Percentiles rank a stretch among this genome's conserved stretches.
These are phyloP conservation scores for Shiraia sp. DNA, from an alignment of 2,329 filamentous ascomycete species.

Conservation along the genomic window DNA sequence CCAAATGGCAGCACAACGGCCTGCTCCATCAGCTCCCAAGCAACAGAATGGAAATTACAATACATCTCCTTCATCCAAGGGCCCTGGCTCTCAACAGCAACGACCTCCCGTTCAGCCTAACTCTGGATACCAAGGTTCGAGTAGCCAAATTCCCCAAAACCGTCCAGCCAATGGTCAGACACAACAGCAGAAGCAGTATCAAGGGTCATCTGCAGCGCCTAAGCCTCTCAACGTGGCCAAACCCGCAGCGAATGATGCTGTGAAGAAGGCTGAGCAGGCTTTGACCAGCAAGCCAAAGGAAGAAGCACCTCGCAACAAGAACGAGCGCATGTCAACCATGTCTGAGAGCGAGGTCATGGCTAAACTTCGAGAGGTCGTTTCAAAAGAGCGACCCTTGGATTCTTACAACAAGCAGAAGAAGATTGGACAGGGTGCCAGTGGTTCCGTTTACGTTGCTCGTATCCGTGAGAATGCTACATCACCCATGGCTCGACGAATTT, in stretches of 20 bases:
- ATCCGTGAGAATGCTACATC: conserved; percentile 88
- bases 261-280: conserved; percentile 88
- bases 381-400: conserved; percentile 89
- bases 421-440: conserved; percentile 97
- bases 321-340: conserved; percentile 98
- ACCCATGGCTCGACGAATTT: conserved; percentile 74
- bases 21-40: conserved; percentile 73
- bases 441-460: conserved; percentile 96
- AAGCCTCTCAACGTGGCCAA: conserved; percentile 60
- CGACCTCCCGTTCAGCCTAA: conserved; percentile 52
- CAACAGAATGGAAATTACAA: conserved; percentile 40
- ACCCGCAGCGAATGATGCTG: conserved; percentile 62
- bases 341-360: conserved; percentile 96
- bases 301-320: conserved; percentile 81
- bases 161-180: conserved; percentile 51
- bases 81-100: conserved; percentile 29
- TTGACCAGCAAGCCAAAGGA: conserved; percentile 72
- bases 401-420: conserved; percentile 99
- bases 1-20: conserved; percentile 71
- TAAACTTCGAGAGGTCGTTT: conserved; percentile 90
- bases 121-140: conserved; percentile 38
- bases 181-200: conserved; percentile 39
- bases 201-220: conserved; percentile 53
- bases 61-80: conserved; percentile 33
- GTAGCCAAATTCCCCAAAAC: conserved; percentile 45